These are phyloP conservation scores for Grosmannia serpens DNA, from an alignment of 2,329 filamentous ascomycete species.

Conservation along the genomic window DNA sequence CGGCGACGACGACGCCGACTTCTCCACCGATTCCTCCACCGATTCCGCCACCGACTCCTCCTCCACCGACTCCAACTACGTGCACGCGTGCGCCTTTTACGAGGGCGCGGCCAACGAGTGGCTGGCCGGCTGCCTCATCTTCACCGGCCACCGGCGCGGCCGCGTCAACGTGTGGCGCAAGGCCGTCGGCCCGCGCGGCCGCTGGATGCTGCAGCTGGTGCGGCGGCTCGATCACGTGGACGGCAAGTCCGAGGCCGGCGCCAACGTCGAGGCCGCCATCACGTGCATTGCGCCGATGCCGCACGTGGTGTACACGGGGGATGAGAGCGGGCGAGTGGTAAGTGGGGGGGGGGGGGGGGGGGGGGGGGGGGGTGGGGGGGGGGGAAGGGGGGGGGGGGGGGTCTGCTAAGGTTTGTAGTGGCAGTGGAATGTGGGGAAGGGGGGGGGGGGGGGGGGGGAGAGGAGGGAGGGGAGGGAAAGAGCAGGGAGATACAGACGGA, in stretches of 20 bases:
- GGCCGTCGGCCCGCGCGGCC: slow-evolving; percentile 37
- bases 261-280: slow-evolving; percentile 56
- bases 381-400: too few species aligned
- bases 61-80: slow-evolving; percentile 43
- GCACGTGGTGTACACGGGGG: slow-evolving; percentile 79
- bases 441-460: neutral
- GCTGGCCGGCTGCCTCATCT: slow-evolving; percentile 74
- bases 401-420: too few species aligned
- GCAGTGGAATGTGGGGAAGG: neutral
- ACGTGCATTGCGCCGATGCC: slow-evolving; percentile 79
- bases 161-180: slow-evolving; percentile 69
- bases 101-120: slow-evolving; percentile 86
- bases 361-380: neutral
- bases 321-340: slow-evolving; percentile 85
- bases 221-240: slow-evolving; percentile 75
- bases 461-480: neutral
- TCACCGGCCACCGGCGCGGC: slow-evolving; percentile 78
- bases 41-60: neutral
- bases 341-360: slow-evolving; percentile 25
- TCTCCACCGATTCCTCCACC: neutral
- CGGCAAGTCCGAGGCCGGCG: slow-evolving; percentile 46
- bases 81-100: slow-evolving; percentile 81
- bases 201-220: slow-evolving; percentile 67
- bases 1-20: neutral
- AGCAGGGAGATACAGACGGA: neutral